Conservation (phyloP, 2,329 filamentous ascomycete species). For the Paracorniculantispora psalliotae region DNA sequence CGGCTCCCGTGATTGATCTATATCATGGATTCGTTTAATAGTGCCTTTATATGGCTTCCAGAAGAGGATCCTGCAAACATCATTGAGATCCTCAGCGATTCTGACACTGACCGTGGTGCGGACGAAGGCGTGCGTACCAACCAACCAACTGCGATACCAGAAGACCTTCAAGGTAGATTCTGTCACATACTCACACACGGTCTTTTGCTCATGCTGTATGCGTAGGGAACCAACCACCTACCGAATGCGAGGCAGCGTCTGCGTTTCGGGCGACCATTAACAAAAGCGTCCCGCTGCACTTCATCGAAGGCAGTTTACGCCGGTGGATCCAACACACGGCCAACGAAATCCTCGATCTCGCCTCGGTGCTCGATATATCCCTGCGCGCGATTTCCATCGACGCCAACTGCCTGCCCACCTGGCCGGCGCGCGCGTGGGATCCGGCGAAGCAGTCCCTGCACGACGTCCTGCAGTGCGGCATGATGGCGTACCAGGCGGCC, state of each 20-base stretch:
- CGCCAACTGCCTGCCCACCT: conserved; percentile 26
- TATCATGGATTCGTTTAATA: too few relatives aligned
- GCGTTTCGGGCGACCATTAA: too few relatives aligned
- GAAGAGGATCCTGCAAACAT: not conserved
- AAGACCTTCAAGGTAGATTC: not conserved
- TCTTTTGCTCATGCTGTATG: too few relatives aligned
- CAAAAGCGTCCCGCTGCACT: too few relatives aligned
- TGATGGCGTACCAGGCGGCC: conserved; percentile 18
- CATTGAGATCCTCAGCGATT: conserved; percentile 9
- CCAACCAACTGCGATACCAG: not conserved
- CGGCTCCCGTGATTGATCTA: too few relatives aligned
- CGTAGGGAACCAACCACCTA: too few relatives aligned
- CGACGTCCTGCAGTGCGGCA: conserved; percentile 21
- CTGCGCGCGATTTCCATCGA: conserved; percentile 23
- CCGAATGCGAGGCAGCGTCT: too few relatives aligned
- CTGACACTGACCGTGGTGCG: not conserved
- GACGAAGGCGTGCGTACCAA: not conserved
- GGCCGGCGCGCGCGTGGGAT: conserved; percentile 24
- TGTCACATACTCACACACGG: too few relatives aligned
- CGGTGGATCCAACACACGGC: conserved; percentile 16
- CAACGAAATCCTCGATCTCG: conserved; percentile 20
- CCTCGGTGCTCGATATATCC: conserved; percentile 14
- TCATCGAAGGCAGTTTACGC: too few relatives aligned
- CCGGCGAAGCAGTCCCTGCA: conserved; percentile 22
- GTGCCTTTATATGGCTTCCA: not conserved